Percentiles rank a stretch among this genome's conserved stretches.
Conservation (phyloP, 441 rosid genomes). For the Corymbia citriodora region DNA sequence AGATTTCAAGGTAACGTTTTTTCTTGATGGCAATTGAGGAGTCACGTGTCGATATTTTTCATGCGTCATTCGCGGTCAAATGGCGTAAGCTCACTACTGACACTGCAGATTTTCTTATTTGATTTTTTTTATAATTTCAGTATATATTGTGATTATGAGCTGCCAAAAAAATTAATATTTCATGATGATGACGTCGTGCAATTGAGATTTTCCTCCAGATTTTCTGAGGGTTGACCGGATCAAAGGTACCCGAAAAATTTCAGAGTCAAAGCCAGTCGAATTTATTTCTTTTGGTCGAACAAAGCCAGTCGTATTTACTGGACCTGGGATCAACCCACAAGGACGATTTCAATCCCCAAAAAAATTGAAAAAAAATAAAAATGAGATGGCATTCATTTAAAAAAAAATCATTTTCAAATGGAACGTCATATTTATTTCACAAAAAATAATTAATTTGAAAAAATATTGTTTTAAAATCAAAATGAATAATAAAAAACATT, state of each 20-base stretch:
- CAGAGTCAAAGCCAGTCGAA: not conserved
- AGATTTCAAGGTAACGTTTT: not conserved
- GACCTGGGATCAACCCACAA: not conserved
- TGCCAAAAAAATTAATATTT: not conserved
- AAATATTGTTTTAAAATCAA: too few relatives aligned
- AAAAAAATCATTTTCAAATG: too few relatives aligned
- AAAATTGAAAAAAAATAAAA: not conserved
- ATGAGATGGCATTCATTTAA: not conserved
- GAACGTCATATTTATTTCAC: rapidly evolving
- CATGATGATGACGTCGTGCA: not conserved
- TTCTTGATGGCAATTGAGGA: not conserved
- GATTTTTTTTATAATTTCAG: not conserved
- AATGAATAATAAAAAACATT: not conserved
- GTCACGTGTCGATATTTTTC: not conserved
- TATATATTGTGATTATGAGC: not conserved
- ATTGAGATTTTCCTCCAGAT: not conserved
- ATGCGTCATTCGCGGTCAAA: not conserved
- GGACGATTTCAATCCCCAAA: not conserved
- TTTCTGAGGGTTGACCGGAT: not conserved
- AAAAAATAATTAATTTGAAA: too few relatives aligned
- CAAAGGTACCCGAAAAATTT: not conserved
- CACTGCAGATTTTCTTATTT: not conserved
- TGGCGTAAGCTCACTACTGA: not conserved
- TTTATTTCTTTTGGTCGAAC: too few relatives aligned
- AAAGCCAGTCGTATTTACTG: not conserved